phyloP scores from a whole-genome alignment of 495 filamentous ascomycete genomes.

The Aspergillus panamensis region DNA sequence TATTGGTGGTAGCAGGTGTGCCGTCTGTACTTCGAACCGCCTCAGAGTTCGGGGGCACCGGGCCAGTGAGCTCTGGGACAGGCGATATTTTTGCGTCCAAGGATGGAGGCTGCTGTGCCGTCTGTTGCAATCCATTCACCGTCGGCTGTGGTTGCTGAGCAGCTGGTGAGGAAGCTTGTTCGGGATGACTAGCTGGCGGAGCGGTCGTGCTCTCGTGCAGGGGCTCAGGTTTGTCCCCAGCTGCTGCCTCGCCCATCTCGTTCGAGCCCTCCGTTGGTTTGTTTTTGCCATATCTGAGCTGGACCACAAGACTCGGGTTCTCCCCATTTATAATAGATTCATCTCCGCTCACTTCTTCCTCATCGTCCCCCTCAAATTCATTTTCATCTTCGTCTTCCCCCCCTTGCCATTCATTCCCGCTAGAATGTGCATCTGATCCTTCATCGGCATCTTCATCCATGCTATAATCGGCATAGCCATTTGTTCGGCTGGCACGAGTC shows the following conservation, averaged over 20 bases:
- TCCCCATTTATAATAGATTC: constrained; percentile 55
- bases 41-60: not conserved
- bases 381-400: constrained; percentile 73
- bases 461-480: constrained; percentile 51
- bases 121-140: not conserved
- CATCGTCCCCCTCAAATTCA: constrained; percentile 62
- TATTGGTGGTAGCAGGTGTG: no score
- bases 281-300: constrained; percentile 52
- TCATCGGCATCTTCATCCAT: constrained; percentile 59
- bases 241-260: constrained; percentile 22
- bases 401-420: constrained; percentile 61
- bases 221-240: constrained; percentile 2
- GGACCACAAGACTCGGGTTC: constrained; percentile 60
- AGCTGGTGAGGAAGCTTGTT: constrained; percentile 1
- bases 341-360: constrained; percentile 56
- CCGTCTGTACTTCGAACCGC: constrained; percentile 2
- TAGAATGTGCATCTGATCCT: constrained; percentile 55
- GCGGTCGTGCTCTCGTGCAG: constrained; percentile 4
- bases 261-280: constrained; percentile 21
- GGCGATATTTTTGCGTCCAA: not conserved
- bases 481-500: constrained; percentile 31
- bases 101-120: not conserved
- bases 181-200: not conserved
- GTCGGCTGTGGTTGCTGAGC: not conserved
- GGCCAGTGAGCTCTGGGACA: not conserved